Percentiles rank a stretch among this genome's conserved stretches.
These are phyloP conservation scores for Corylus avellana DNA, from an alignment of 306 rosid species.

Conservation along the genomic window DNA sequence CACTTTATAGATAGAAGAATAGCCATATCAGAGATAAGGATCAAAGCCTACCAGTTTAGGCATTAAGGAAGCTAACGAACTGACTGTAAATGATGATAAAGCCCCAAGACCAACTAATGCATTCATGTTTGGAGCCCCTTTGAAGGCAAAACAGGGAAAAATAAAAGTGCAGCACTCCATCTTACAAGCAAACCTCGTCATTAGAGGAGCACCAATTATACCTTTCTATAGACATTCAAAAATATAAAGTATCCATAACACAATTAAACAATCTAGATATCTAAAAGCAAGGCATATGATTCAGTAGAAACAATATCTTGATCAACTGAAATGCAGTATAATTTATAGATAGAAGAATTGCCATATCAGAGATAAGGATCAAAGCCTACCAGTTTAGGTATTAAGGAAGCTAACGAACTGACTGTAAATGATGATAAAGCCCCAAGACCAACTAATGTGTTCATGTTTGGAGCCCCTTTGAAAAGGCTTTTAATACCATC, in stretches of 20 bases:
- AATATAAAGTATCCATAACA: not conserved
- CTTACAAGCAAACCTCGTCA: not conserved
- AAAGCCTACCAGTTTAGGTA: constrained; percentile 79
- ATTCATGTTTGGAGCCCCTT: constrained; percentile 91
- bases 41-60: constrained; percentile 74
- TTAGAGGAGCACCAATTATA: not conserved
- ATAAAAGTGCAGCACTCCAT: not conserved
- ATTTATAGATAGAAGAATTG: not conserved
- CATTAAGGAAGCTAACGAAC: constrained; percentile 74
- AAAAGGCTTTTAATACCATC: constrained; percentile 88
- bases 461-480: constrained; percentile 90
- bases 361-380: constrained; percentile 18
- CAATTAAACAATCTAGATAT: not conserved
- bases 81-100: constrained; percentile 90
- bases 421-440: constrained; percentile 95
- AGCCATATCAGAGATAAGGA: constrained; percentile 19
- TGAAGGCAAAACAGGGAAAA: constrained; percentile 18
- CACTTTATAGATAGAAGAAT: not conserved
- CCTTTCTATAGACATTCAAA: not conserved
- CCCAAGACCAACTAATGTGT: constrained; percentile 95
- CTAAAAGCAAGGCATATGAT: not conserved
- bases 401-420: constrained; percentile 78
- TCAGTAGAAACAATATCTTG: not conserved
- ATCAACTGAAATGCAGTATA: not conserved
- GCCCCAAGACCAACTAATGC: constrained; percentile 98